phyloP scores from a whole-genome alignment of 306 rosid species.

The Leucaena leucocephala region DNA sequence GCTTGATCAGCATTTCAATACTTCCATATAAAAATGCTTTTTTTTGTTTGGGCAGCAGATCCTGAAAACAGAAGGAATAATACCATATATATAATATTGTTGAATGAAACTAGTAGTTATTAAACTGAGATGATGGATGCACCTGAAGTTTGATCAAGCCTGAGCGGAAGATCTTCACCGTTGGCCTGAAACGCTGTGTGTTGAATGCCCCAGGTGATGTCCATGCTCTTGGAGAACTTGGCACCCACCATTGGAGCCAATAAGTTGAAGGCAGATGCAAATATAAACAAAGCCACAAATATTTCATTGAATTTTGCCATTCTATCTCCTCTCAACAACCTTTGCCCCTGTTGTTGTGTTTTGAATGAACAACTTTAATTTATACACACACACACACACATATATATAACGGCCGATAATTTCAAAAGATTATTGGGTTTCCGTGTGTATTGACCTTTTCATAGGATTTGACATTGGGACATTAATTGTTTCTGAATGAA shows the following conservation, averaged over 20 bases:
- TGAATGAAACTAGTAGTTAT: no score
- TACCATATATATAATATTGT: no score
- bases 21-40: constrained; percentile 72
- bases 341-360: not conserved
- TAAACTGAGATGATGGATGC: no score
- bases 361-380: not conserved
- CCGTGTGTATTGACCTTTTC: constrained; percentile 37
- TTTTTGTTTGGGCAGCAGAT: constrained; percentile 75
- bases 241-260: constrained; percentile 46
- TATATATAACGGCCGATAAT: constrained; percentile 29
- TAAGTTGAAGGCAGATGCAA: constrained; percentile 37
- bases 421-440: constrained; percentile 11
- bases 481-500: constrained; percentile 35
- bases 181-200: constrained; percentile 47
- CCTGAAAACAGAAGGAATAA: constrained; percentile 48
- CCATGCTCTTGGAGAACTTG: constrained; percentile 56
- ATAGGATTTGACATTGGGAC: constrained; percentile 28
- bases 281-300: constrained; percentile 40
- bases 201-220: constrained; percentile 61
- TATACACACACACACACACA: no score
- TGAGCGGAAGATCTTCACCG: constrained; percentile 70
- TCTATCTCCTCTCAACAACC: not conserved
- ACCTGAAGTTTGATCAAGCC: constrained; percentile 68
- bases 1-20: constrained; percentile 67
- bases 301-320: constrained; percentile 49